These are phyloP conservation scores for Phytophthora melonis DNA, from an alignment of 352 stramenopile species.

Conservation along the genomic window DNA sequence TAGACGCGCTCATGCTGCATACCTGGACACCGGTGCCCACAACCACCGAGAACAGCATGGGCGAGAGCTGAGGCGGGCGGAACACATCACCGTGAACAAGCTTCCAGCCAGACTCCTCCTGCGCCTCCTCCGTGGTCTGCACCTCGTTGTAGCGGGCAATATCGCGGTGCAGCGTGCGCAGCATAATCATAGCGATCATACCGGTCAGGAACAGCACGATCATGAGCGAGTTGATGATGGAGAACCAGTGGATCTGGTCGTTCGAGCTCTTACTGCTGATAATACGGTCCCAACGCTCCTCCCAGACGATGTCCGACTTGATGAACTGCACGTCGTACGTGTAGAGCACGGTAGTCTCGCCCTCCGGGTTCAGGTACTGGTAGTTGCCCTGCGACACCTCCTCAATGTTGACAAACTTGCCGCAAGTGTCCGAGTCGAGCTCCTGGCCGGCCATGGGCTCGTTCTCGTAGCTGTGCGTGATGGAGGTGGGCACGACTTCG, in stretches of 20 bases:
- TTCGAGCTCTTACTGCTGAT: constrained; percentile 95
- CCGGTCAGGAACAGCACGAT: constrained; percentile 99
- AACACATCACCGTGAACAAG: constrained; percentile 99
- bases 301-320: constrained; percentile 95
- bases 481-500: constrained; percentile 96
- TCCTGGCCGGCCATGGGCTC: constrained; percentile 83
- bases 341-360: constrained; percentile 94
- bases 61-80: constrained; percentile 93
- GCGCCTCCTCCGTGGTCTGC: constrained; percentile 93
- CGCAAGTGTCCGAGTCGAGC: constrained; percentile 83
- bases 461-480: constrained; percentile 93
- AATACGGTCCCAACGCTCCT: constrained; percentile 99
- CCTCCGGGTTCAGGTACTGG: constrained; percentile 79
- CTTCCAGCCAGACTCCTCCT: constrained; percentile 97
- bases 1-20: constrained; percentile 94
- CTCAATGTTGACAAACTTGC: constrained; percentile 91
- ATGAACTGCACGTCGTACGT: constrained; percentile 99
- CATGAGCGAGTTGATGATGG: constrained; percentile 99
- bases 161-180: constrained; percentile 98
- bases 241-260: constrained; percentile 99
- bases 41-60: constrained; percentile 96
- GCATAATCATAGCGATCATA: constrained; percentile 99
- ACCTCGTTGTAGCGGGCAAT: constrained; percentile 98
- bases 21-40: constrained; percentile 98
- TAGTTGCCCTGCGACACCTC: constrained; percentile 84